Conservation (phyloP, 257 asterid species). For the Gardenia jasminoides region DNA sequence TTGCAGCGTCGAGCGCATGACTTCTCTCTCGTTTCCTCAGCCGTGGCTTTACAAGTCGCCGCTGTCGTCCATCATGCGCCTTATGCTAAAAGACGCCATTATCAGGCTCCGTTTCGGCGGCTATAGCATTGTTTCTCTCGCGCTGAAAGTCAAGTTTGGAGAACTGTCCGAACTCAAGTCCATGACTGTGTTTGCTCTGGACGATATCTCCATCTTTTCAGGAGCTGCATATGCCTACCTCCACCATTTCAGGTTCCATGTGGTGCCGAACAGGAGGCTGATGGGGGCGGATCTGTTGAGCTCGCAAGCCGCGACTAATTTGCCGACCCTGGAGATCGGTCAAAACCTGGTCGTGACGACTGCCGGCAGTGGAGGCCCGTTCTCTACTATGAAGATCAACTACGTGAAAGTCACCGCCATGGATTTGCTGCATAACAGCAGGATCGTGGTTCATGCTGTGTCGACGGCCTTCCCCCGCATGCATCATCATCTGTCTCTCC, state of each 20-base stretch:
- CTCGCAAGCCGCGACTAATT: slow-evolving; percentile 35
- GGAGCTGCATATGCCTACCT: slow-evolving; percentile 52
- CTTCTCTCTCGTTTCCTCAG: slow-evolving; percentile 44
- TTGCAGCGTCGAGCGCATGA: slow-evolving; percentile 53
- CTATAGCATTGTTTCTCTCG: slow-evolving; percentile 51
- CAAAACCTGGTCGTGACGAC: slow-evolving; percentile 59
- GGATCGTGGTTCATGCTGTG: slow-evolving; percentile 68
- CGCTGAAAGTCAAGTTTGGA: slow-evolving; percentile 48
- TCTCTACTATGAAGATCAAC: slow-evolving; percentile 62
- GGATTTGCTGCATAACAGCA: slow-evolving; percentile 52
- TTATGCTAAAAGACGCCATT: slow-evolving; percentile 57
- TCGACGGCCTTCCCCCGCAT: slow-evolving; percentile 50
- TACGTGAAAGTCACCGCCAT: slow-evolving; percentile 47
- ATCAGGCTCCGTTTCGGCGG: slow-evolving; percentile 56
- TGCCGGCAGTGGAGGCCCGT: slow-evolving; percentile 54
- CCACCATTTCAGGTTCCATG: slow-evolving; percentile 52
- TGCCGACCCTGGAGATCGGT: slow-evolving; percentile 60
- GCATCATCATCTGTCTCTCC: slow-evolving; percentile 13
- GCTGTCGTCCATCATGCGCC: slow-evolving; percentile 35
- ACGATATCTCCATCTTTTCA: slow-evolving; percentile 59
- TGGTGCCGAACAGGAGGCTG: slow-evolving; percentile 62
- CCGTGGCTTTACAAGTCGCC: slow-evolving; percentile 36
- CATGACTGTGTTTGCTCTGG: slow-evolving; percentile 69
- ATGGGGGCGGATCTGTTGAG: slow-evolving; percentile 42
- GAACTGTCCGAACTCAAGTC: slow-evolving; percentile 48